Conservation (phyloP, 179 eudicot species). For the Beta lomatogona region DNA sequence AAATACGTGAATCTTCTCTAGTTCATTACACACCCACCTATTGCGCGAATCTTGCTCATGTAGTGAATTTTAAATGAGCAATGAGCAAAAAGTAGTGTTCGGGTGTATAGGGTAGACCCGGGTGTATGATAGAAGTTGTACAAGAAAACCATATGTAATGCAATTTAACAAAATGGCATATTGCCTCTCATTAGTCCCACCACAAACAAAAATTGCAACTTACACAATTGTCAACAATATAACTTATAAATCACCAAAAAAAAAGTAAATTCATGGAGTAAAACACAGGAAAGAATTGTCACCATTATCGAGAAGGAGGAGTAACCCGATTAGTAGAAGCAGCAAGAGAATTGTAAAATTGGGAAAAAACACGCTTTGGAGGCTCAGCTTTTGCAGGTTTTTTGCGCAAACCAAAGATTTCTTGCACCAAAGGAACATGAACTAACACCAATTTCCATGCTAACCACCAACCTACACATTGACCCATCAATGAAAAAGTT, state of each 20-base stretch:
- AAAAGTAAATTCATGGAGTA: not conserved
- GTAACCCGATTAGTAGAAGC: conserved; percentile 18
- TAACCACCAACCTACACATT: conserved; percentile 63
- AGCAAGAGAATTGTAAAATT: conserved; percentile 41
- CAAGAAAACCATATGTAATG: too few relatives aligned
- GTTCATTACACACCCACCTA: too few relatives aligned
- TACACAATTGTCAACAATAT: not conserved
- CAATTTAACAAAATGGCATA: too few relatives aligned
- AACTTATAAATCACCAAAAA: not conserved
- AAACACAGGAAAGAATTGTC: not conserved
- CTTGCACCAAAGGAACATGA: conserved; percentile 86
- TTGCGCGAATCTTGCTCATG: too few relatives aligned
- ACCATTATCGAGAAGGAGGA: conserved; percentile 21
- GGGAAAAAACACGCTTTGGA: conserved; percentile 45
- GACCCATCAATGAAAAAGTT: not conserved
- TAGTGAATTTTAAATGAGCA: too few relatives aligned
- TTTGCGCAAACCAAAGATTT: conserved; percentile 70
- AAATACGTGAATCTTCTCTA: too few relatives aligned
- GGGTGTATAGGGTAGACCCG: too few relatives aligned
- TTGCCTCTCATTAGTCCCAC: not conserved
- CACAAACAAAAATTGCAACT: not conserved
- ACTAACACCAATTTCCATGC: conserved; percentile 87
- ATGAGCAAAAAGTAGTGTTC: too few relatives aligned
- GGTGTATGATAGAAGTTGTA: too few relatives aligned
- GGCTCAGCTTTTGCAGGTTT: conserved; percentile 54